A percentile compares a stretch with the other conserved stretches of the same genome.
Evolutionary conservation across 164 flowering plant genomes (phyloP).

Genomic region (Berberis thunbergii): DNA sequence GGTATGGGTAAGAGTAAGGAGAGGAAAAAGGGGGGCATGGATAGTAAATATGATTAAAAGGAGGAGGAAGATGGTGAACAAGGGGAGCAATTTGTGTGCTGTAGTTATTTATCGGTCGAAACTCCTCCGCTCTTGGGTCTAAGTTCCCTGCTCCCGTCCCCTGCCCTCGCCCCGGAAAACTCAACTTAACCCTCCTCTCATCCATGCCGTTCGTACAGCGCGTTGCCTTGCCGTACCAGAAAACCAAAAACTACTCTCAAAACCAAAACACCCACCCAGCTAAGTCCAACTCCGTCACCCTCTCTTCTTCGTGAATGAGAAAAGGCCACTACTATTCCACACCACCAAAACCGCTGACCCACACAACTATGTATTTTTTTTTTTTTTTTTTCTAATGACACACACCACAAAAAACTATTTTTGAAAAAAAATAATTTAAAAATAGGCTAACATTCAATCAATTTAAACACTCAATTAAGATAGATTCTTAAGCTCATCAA

Average conservation of each 20-base stretch:
- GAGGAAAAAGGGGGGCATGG: slow-evolving; percentile 16
- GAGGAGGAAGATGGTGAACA: slow-evolving; percentile 3
- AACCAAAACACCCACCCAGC: too few relatives aligned
- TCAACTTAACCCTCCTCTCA: background rate
- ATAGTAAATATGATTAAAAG: slow-evolving; percentile 21
- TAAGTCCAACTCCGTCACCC: too few relatives aligned
- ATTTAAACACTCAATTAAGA: too few relatives aligned
- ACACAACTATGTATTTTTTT: too few relatives aligned
- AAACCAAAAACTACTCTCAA: background rate
- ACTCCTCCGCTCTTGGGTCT: slow-evolving; percentile 70
- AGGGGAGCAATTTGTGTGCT: slow-evolving; percentile 13
- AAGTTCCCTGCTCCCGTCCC: slow-evolving; percentile 22
- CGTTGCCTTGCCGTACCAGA: background rate
- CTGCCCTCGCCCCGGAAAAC: background rate
- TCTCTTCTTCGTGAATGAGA: too few relatives aligned
- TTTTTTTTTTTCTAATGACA: too few relatives aligned
- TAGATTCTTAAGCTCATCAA: too few relatives aligned
- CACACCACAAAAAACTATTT: too few relatives aligned
- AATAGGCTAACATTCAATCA: too few relatives aligned
- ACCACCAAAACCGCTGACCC: too few relatives aligned
- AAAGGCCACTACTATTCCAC: too few relatives aligned
- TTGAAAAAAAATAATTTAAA: too few relatives aligned
- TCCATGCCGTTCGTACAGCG: background rate
- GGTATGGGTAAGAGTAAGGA: slow-evolving; percentile 8
- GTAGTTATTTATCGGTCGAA: slow-evolving; percentile 30